Conservation (phyloP, 768 basidiomycete genomes). For the Lactifluus volemus region DNA sequence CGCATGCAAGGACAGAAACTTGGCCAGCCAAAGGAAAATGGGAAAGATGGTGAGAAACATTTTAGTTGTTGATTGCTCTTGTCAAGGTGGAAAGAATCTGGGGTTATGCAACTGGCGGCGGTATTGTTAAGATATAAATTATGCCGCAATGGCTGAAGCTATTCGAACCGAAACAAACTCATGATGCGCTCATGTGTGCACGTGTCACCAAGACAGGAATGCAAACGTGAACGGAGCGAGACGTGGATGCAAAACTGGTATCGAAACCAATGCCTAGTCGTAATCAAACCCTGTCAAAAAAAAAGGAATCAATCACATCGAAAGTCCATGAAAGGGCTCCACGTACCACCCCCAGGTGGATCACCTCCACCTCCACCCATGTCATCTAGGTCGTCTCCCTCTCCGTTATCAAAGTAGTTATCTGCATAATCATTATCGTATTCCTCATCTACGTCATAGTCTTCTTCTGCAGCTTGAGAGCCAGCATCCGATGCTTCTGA, state of each 20-base stretch:
- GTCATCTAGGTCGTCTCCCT: conserved; percentile 73
- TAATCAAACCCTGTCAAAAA: conserved; percentile 21
- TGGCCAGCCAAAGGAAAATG: conserved; percentile 25
- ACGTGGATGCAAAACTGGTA: not conserved
- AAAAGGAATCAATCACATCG: not conserved
- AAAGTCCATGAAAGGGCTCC: not conserved
- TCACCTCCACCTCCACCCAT: conserved; percentile 60
- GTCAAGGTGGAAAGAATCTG: not conserved
- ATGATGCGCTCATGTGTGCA: not conserved
- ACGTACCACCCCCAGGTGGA: conserved; percentile 48
- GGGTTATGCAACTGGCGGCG: not conserved
- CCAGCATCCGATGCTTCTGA: conserved; percentile 61
- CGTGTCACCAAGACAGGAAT: conserved; percentile 7
- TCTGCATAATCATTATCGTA: conserved; percentile 89
- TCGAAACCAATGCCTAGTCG: conserved; percentile 14
- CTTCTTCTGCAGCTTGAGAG: conserved; percentile 56
- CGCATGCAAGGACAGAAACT: conserved; percentile 46
- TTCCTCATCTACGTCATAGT: conserved; percentile 85
- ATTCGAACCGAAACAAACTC: not conserved
- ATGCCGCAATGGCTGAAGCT: not conserved
- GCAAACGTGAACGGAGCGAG: not conserved
- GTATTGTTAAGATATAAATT: not conserved
- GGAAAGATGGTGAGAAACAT: conserved; percentile 13
- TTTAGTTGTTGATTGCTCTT: not conserved
- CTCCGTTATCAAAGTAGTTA: conserved; percentile 88